Percentiles rank a stretch among this genome's conserved stretches.
Evolutionary conservation across 2,329 filamentous ascomycete species (phyloP).

Genomic region (Davidsoniella australis): DNA sequence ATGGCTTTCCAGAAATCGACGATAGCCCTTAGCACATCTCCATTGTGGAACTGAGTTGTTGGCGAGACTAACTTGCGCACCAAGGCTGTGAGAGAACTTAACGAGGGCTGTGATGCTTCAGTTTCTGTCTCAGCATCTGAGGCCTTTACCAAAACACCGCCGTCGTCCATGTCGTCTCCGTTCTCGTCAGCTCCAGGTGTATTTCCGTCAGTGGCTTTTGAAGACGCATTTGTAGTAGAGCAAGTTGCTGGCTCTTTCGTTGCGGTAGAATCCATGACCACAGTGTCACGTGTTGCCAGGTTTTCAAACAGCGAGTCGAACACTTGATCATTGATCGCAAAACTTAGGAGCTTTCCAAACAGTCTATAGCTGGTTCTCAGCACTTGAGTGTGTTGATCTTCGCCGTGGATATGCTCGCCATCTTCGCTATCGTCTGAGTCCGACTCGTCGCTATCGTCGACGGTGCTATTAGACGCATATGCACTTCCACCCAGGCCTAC

Average conservation of each 20-base stretch:
- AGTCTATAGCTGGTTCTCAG: constrained; percentile 52
- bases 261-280: background rate
- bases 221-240: no score
- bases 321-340: constrained; percentile 62
- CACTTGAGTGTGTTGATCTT: constrained; percentile 27
- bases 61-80: constrained; percentile 33
- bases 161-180: background rate
- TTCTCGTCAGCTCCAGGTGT: background rate
- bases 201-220: background rate
- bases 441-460: background rate
- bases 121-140: background rate
- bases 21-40: constrained; percentile 45
- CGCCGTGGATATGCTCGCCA: background rate
- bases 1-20: constrained; percentile 48
- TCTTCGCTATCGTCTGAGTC: background rate
- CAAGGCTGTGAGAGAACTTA: constrained; percentile 6
- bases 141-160: background rate
- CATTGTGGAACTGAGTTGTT: constrained; percentile 37
- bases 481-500: constrained; percentile 48
- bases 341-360: constrained; percentile 67
- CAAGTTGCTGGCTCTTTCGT: no score
- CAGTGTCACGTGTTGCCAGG: constrained; percentile 17
- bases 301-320: constrained; percentile 51
- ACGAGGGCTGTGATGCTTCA: background rate
- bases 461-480: constrained; percentile 13